Conservation (phyloP, 257 asterid species). For the Ilex aquifolium region DNA sequence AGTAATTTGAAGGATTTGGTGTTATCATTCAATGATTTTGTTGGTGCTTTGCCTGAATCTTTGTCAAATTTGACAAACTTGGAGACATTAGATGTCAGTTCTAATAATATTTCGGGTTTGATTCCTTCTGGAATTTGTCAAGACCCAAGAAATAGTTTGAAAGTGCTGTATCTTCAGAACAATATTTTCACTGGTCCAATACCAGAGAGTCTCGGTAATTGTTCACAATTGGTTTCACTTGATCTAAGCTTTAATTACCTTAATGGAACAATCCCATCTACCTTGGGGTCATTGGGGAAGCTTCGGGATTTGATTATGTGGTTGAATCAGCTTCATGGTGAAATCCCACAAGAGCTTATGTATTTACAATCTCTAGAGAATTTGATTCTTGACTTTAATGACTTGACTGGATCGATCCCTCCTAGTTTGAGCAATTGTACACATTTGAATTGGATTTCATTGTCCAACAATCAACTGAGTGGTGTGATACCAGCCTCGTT, state of each 20-base stretch:
- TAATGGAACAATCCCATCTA: slow-evolving; percentile 54
- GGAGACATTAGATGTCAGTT: slow-evolving; percentile 79
- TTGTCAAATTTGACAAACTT: slow-evolving; percentile 43
- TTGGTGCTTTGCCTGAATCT: slow-evolving; percentile 69
- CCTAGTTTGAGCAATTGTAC: slow-evolving; percentile 72
- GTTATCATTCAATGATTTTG: slow-evolving; percentile 62
- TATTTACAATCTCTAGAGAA: slow-evolving; percentile 57
- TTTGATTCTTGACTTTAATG: slow-evolving; percentile 89
- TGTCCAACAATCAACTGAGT: slow-evolving; percentile 63
- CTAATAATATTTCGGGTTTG: slow-evolving; percentile 62
- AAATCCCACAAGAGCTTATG: slow-evolving; percentile 77
- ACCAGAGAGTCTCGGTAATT: slow-evolving; percentile 65
- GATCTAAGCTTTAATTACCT: slow-evolving; percentile 85
- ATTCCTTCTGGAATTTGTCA: slow-evolving; percentile 72
- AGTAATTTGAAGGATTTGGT: slow-evolving; percentile 49
- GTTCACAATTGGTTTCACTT: slow-evolving; percentile 71
- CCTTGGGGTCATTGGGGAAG: slow-evolving; percentile 55
- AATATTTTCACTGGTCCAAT: slow-evolving; percentile 60
- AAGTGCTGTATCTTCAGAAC: slow-evolving; percentile 74
- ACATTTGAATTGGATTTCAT: slow-evolving; percentile 80
- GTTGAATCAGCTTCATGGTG: slow-evolving; percentile 77
- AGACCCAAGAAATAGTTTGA: slow-evolving; percentile 44
- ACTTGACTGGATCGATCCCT: slow-evolving; percentile 67
- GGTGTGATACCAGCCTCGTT: slow-evolving; percentile 76
- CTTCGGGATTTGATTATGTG: slow-evolving; percentile 64